These are phyloP conservation scores for Termitomyces sp. DNA, from an alignment of 1,284 basidiomycete species.

Conservation along the genomic window DNA sequence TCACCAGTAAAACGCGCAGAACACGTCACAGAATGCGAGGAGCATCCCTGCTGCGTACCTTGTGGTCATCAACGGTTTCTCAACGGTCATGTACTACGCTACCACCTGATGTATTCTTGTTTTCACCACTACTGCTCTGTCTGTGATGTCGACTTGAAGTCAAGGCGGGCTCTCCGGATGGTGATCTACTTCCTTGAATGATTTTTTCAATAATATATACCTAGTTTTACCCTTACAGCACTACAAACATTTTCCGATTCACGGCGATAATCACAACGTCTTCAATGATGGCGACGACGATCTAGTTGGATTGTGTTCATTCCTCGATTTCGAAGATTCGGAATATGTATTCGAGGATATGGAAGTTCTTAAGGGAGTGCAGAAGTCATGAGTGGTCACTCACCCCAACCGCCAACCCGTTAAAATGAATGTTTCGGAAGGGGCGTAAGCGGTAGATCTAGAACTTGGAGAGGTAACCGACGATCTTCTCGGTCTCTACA, in stretches of 20 bases:
- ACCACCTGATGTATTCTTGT: constrained; percentile 2
- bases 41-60: constrained; percentile 2
- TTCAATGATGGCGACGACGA: background rate
- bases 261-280: background rate
- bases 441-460: background rate
- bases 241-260: background rate
- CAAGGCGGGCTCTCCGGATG: background rate
- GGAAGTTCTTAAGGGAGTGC: background rate
- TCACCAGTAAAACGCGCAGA: constrained; percentile 1
- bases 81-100: constrained; percentile 1
- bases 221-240: background rate
- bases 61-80: background rate
- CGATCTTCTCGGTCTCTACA: background rate
- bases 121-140: constrained; percentile 4
- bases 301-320: background rate
- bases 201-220: background rate
- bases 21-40: background rate
- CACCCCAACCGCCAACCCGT: background rate
- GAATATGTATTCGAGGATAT: background rate
- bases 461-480: background rate
- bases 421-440: background rate
- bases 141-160: constrained; percentile 1
- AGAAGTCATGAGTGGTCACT: no score
- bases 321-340: background rate
- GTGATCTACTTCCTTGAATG: background rate